Evolutionary conservation across 257 asterid species (phyloP).

Genomic region (Verbena officinalis): DNA sequence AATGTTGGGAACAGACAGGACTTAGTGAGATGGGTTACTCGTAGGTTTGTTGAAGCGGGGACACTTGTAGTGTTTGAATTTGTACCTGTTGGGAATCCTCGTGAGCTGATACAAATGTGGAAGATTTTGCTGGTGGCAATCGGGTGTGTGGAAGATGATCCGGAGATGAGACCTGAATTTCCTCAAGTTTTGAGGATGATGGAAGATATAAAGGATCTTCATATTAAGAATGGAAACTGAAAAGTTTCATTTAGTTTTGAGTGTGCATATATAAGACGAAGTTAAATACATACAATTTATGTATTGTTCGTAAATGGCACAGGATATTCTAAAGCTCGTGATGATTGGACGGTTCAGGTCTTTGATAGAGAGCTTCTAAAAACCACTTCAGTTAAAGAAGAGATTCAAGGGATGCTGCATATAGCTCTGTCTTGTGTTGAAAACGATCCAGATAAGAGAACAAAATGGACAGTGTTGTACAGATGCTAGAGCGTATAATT

Average conservation of each 20-base stretch:
- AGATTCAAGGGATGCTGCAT: background rate
- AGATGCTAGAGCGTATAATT: background rate
- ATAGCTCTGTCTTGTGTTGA: background rate
- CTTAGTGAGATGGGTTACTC: conserved; percentile 7
- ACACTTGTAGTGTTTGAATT: background rate
- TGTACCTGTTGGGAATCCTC: conserved; percentile 4
- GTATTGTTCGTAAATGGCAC: no score
- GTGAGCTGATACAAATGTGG: background rate
- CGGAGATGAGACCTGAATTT: background rate
- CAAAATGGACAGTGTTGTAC: background rate
- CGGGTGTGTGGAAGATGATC: background rate
- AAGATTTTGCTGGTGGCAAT: background rate
- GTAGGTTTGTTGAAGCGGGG: background rate
- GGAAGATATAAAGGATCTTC: background rate
- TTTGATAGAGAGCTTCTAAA: background rate
- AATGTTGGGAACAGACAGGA: background rate
- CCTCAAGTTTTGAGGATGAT: background rate
- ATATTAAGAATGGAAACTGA: background rate
- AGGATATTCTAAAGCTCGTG: background rate
- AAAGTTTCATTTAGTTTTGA: background rate
- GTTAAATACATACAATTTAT: no score
- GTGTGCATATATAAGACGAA: no score
- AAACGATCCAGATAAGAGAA: background rate
- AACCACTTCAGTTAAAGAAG: background rate
- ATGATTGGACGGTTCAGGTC: background rate